phyloP scores from a whole-genome alignment of 1,284 basidiomycete species.

The Ustilago hordei region DNA sequence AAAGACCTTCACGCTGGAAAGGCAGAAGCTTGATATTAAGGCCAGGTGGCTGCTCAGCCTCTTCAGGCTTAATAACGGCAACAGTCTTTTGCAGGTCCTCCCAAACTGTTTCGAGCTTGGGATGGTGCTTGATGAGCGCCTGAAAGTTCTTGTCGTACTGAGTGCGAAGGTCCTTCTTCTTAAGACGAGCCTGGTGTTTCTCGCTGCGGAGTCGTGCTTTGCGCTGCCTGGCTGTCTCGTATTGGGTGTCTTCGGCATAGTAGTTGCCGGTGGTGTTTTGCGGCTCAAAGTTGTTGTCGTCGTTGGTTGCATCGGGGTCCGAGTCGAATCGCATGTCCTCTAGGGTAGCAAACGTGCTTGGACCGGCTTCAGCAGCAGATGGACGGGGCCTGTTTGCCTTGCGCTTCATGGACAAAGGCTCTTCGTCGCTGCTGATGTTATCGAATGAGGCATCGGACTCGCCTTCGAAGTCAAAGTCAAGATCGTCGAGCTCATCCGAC shows the following conservation, averaged over 20 bases:
- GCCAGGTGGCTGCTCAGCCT: slow-evolving; percentile 77
- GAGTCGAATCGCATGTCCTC: slow-evolving; percentile 23
- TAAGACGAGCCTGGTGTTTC: slow-evolving; percentile 36
- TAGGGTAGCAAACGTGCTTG: slow-evolving; percentile 31
- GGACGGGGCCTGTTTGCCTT: slow-evolving; percentile 1
- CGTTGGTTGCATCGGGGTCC: slow-evolving; percentile 29
- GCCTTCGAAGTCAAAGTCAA: slow-evolving; percentile 7
- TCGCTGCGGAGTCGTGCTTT: slow-evolving; percentile 47
- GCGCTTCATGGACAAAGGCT: slow-evolving; percentile 21
- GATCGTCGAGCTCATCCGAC: slow-evolving; percentile 20
- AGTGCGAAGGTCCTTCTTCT: slow-evolving; percentile 38
- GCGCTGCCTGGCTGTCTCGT: slow-evolving; percentile 63
- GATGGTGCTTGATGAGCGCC: slow-evolving; percentile 69
- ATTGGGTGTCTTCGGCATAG: slow-evolving; percentile 46
- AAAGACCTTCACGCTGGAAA: slow-evolving; percentile 89
- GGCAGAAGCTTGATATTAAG: slow-evolving; percentile 75
- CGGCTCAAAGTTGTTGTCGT: slow-evolving; percentile 28
- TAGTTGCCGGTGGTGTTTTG: slow-evolving; percentile 27
- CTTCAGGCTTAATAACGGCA: slow-evolving; percentile 75
- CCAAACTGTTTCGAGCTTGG: slow-evolving; percentile 87
- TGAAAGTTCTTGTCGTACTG: slow-evolving; percentile 42
- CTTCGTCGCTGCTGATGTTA: slow-evolving; percentile 37
- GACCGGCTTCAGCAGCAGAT: slow-evolving; percentile 19
- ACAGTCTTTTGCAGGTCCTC: slow-evolving; percentile 77
- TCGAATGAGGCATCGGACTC: slow-evolving; percentile 15